A percentile compares a stretch with the other conserved stretches of the same genome.
These are phyloP conservation scores for Climacium dendroides DNA, from an alignment of 225 moss, liverwort and hornwort species.

Conservation along the genomic window DNA sequence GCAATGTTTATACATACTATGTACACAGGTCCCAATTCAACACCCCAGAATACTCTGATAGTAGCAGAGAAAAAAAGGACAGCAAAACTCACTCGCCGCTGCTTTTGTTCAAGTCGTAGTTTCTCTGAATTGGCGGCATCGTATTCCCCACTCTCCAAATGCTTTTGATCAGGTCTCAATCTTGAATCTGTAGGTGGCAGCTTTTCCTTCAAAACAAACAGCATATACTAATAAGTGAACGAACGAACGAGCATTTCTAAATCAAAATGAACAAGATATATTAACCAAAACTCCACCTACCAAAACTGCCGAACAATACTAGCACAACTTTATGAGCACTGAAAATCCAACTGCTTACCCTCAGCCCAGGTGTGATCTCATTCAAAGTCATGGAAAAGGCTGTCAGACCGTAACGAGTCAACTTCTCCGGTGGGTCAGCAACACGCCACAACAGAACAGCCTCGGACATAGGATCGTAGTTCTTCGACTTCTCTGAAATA, in stretches of 20 bases:
- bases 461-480: slow-evolving; percentile 92
- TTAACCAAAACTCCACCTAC: neutral
- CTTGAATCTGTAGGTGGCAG: slow-evolving; percentile 94
- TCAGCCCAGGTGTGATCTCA: slow-evolving; percentile 82
- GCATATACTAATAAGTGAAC: neutral
- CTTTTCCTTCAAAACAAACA: slow-evolving; percentile 45
- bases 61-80: neutral
- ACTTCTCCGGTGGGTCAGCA: slow-evolving; percentile 60
- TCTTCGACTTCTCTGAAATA: slow-evolving; percentile 70
- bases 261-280: neutral
- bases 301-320: neutral
- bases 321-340: neutral
- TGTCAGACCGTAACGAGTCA: slow-evolving; percentile 88
- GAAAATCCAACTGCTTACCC: slow-evolving; percentile 34
- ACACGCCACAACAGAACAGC: slow-evolving; percentile 83
- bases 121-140: slow-evolving; percentile 89
- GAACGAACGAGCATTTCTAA: neutral
- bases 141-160: slow-evolving; percentile 84
- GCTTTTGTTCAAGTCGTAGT: slow-evolving; percentile 81
- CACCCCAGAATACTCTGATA: neutral
- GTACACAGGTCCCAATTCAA: neutral
- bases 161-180: slow-evolving; percentile 90
- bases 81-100: slow-evolving; percentile 55
- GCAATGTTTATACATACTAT: neutral
- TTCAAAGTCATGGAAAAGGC: slow-evolving; percentile 86